A percentile compares a stretch with the other conserved stretches of the same genome.
Evolutionary conservation across 2,329 filamentous ascomycete species (phyloP).

Genomic region (Phoma herbarum): DNA sequence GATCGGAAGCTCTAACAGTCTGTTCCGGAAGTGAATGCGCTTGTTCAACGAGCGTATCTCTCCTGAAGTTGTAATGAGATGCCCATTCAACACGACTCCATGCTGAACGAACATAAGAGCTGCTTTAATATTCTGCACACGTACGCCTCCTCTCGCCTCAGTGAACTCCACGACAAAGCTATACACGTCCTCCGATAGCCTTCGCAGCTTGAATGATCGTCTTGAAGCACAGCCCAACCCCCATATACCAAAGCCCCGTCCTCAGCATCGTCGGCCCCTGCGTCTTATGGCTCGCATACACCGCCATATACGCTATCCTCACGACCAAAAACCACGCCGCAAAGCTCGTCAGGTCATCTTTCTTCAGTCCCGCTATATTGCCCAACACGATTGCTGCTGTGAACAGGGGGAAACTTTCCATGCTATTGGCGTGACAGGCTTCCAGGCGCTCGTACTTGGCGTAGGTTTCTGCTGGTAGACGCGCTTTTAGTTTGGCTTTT

Average conservation of each 20-base stretch:
- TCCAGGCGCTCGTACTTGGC: conserved; percentile 56
- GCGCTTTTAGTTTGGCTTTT: conserved; percentile 49
- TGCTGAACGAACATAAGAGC: background rate
- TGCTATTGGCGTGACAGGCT: conserved; percentile 56
- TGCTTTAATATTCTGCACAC: background rate
- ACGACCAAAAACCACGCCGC: conserved; percentile 49
- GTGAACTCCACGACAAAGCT: background rate
- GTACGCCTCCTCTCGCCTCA: background rate
- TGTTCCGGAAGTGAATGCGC: conserved; percentile 29
- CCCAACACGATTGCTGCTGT: conserved; percentile 55
- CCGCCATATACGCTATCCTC: conserved; percentile 49
- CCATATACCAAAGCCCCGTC: conserved; percentile 33
- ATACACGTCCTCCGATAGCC: conserved; percentile 25
- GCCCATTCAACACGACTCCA: background rate
- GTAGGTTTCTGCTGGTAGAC: conserved; percentile 49
- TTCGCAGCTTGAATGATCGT: conserved; percentile 35
- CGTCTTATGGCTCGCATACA: conserved; percentile 47
- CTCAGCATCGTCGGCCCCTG: conserved; percentile 31
- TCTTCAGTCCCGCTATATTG: conserved; percentile 51
- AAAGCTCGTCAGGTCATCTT: conserved; percentile 49
- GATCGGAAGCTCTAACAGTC: conserved; percentile 40
- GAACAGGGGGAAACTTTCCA: conserved; percentile 59
- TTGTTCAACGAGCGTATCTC: background rate
- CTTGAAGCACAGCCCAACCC: conserved; percentile 34
- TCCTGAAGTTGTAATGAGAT: background rate